phyloP scores from a whole-genome alignment of 1,284 basidiomycete species.

The Melampsora americana region DNA sequence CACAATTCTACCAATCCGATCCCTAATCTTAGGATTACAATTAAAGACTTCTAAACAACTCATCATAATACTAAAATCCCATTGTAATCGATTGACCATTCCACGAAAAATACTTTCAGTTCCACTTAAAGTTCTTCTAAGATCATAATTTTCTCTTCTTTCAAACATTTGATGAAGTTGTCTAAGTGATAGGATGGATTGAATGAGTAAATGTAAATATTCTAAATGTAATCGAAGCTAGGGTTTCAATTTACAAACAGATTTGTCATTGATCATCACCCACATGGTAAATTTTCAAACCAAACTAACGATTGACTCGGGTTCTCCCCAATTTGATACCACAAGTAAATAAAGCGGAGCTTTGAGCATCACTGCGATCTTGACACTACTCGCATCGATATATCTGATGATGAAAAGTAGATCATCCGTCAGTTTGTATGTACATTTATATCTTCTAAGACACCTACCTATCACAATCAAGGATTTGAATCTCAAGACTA shows the following conservation, averaged over 20 bases:
- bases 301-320: conserved; percentile 78
- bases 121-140: conserved; percentile 74
- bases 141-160: conserved; percentile 82
- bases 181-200: conserved; percentile 79
- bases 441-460: conserved; percentile 53
- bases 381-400: conserved; percentile 69
- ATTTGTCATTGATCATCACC: not conserved
- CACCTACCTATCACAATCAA: conserved; percentile 47
- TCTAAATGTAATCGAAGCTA: conserved; percentile 88
- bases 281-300: not conserved
- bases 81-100: conserved; percentile 67
- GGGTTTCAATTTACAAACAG: not conserved
- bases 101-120: conserved; percentile 75
- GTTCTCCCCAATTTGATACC: conserved; percentile 85
- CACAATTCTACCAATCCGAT: conserved; percentile 69
- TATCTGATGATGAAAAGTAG: conserved; percentile 53
- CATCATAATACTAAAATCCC: conserved; percentile 69
- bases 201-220: conserved; percentile 85
- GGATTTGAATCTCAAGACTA: conserved; percentile 12
- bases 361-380: conserved; percentile 79
- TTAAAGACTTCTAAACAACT: conserved; percentile 46
- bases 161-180: conserved; percentile 83
- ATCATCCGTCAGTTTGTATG: conserved; percentile 47
- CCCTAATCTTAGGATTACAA: conserved; percentile 51
- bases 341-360: conserved; percentile 86